Evolutionary conservation across 164 flowering plant species (phyloP).

Genomic region (Buxus sempervirens): DNA sequence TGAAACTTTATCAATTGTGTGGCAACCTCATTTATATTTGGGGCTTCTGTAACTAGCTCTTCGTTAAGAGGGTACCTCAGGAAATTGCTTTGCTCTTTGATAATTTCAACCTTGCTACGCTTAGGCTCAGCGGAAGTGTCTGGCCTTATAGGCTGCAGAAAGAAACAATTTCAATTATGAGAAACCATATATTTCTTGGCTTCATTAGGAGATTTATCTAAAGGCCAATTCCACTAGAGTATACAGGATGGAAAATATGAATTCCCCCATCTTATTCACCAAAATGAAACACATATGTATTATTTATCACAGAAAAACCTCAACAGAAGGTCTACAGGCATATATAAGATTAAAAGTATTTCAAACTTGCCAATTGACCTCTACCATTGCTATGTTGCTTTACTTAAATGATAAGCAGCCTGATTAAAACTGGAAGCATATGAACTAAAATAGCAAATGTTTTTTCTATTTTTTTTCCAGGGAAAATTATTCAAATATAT

Average conservation of each 20-base stretch:
- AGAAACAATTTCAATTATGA: slow-evolving; percentile 6
- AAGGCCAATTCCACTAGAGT: neutral
- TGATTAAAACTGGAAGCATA: neutral
- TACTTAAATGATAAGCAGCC: neutral
- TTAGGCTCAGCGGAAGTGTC: slow-evolving; percentile 53
- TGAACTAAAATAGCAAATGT: neutral
- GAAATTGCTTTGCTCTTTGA: slow-evolving; percentile 90
- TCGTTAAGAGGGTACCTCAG: slow-evolving; percentile 93
- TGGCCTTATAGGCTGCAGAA: slow-evolving; percentile 77
- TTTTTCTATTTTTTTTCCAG: too few relatives aligned
- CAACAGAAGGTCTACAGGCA: neutral
- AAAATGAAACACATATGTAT: neutral
- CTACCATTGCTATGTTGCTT: neutral
- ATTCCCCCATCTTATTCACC: neutral
- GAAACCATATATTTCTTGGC: neutral
- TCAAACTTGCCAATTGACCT: neutral
- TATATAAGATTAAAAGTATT: too few relatives aligned
- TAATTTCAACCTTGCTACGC: slow-evolving; percentile 94
- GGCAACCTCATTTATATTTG: slow-evolving; percentile 83
- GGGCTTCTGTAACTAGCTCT: slow-evolving; percentile 81
- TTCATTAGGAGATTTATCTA: neutral
- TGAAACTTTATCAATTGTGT: slow-evolving; percentile 95
- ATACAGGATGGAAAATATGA: neutral
- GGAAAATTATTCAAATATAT: too few relatives aligned
- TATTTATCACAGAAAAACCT: neutral